Base-by-base conservation (phyloP, 2,329 filamentous ascomycete species). In the Verticillium zaregamsianum region DNA sequence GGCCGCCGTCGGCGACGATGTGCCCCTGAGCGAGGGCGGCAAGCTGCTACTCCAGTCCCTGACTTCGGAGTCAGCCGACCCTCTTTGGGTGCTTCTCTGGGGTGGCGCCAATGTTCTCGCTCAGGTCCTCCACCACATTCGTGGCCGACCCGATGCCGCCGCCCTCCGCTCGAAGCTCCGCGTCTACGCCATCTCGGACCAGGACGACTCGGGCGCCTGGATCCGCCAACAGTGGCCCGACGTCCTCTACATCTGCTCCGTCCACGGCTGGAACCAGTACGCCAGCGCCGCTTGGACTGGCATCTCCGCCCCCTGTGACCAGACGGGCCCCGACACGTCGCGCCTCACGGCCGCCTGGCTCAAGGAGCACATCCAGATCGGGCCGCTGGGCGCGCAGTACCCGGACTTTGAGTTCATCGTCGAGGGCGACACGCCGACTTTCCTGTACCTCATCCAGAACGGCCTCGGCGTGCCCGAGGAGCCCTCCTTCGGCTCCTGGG, bases 211-310 rank as follows among this genome's bases (percentile, higher is more conserved):
- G 0, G 83, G 82, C 0, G 71, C 77, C 0, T 87, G 83, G 84
- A 81, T 87, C 39, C 79, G 84, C 17, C 71, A 74, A 55, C 77
- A 76, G 3, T 86, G 80, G 63, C 82, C 85, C 0, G 78, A 82
- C 31, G 68, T 87, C 7, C 81, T 84, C 65, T 86, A 85, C 69
- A 84, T 87, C 60, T 74, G 73, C 15, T 83, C 80, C 0, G 69
- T 86, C 1, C 85, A 87, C 66, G 82, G 77, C 7, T 87, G 80
- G 78, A 82, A 82, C 65, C 74, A 81, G 57, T 88, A 87, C 63
- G 76, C 75, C 2, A 66, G 79, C 59, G 84, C 84, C 0, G 72
- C 83, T 0, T 87, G 85, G 84, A 77, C 74, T 1, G 84, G 84
- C 1, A 87, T 87, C 45, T 81, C 70, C 25, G 63, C 59, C 15